phyloP scores from a whole-genome alignment of 768 basidiomycete genomes.

The Russula abietina region DNA sequence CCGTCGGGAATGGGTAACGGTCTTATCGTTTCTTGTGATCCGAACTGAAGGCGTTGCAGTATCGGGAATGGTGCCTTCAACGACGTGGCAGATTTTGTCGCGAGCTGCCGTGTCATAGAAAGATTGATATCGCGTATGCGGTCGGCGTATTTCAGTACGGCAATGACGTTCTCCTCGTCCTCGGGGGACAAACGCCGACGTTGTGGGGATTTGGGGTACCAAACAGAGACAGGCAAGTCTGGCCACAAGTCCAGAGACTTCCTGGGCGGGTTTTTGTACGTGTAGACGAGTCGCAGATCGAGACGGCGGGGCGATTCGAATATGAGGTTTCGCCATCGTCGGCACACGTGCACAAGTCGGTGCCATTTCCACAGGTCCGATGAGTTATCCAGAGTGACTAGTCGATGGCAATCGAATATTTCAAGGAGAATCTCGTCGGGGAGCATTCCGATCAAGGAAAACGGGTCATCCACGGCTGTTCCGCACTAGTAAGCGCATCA shows the following conservation, averaged over 20 bases:
- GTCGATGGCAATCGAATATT: conserved; percentile 4
- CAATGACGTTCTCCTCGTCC: background rate
- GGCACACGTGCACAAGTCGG: conserved; percentile 8
- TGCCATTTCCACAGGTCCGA: conserved; percentile 2
- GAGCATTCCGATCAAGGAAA: background rate
- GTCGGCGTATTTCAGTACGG: background rate
- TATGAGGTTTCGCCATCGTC: background rate
- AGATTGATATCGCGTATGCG: background rate
- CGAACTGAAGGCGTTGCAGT: conserved; percentile 20
- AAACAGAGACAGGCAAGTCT: background rate
- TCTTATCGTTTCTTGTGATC: conserved; percentile 34
- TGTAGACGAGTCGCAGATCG: background rate
- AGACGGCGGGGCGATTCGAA: conserved; percentile 3
- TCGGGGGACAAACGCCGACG: background rate
- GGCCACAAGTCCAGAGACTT: conserved; percentile 5
- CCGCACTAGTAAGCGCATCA: background rate
- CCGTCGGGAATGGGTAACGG: conserved; percentile 23
- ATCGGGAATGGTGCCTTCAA: conserved; percentile 25
- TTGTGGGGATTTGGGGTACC: background rate
- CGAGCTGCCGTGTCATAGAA: background rate
- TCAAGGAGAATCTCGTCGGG: conserved; percentile 1
- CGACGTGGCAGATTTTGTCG: conserved; percentile 13
- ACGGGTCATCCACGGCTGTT: background rate
- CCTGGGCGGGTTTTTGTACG: background rate
- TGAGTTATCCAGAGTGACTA: background rate